Evolutionary conservation across 2,329 filamentous ascomycete genomes (phyloP).

Genomic region (Phialophora expanda): DNA sequence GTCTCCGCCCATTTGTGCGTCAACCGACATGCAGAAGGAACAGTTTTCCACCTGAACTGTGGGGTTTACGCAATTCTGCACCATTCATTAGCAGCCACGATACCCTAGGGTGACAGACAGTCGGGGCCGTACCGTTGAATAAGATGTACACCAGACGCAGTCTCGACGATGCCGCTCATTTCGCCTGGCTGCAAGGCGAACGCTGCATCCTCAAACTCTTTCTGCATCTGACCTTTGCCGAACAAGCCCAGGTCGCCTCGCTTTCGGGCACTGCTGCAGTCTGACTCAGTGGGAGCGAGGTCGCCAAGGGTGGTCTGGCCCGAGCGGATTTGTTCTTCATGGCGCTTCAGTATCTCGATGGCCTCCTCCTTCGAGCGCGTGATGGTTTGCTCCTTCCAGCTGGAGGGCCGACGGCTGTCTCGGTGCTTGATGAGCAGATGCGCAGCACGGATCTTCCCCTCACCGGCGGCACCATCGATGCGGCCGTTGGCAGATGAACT

Average conservation of each 20-base stretch:
- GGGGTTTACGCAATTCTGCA: constrained; percentile 32
- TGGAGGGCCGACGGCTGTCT: constrained; percentile 84
- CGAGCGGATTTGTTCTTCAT: constrained; percentile 76
- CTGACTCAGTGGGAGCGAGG: constrained; percentile 84
- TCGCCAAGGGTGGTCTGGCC: constrained; percentile 75
- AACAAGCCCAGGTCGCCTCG: constrained; percentile 94
- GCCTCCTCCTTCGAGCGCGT: constrained; percentile 89
- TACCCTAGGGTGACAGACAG: not conserved
- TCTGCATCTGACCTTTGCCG: constrained; percentile 94
- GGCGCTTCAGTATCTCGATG: constrained; percentile 71
- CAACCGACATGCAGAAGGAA: constrained; percentile 4
- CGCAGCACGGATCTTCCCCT: constrained; percentile 89
- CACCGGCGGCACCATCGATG: constrained; percentile 50
- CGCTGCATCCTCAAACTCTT: constrained; percentile 95
- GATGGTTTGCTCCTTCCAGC: constrained; percentile 91
- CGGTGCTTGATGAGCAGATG: constrained; percentile 94
- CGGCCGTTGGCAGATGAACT: constrained; percentile 58
- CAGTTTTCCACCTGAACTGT: not conserved
- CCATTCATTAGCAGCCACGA: constrained; percentile 20
- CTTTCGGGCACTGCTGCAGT: constrained; percentile 95
- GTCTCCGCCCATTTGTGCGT: not conserved
- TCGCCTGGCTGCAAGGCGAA: constrained; percentile 88
- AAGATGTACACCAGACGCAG: constrained; percentile 90
- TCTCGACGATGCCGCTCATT: constrained; percentile 86
- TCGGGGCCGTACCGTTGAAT: constrained; percentile 76